These are phyloP conservation scores for Penicillium daleae DNA, from an alignment of 495 filamentous ascomycete genomes.

Conservation along the genomic window DNA sequence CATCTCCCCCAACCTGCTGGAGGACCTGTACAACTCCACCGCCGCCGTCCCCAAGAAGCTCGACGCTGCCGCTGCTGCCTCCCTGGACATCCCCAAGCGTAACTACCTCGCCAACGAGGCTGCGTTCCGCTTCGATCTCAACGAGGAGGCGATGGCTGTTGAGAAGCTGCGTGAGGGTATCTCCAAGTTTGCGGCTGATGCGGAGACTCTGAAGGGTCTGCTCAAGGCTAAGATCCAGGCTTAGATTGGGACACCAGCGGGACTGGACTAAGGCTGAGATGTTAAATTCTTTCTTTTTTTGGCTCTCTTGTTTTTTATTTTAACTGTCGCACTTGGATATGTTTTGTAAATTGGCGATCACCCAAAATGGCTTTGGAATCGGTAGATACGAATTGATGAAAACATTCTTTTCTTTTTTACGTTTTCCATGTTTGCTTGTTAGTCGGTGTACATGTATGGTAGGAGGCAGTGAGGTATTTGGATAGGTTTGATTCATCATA, in stretches of 20 bases:
- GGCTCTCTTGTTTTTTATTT: slow-evolving; percentile 25
- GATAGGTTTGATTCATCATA: no score
- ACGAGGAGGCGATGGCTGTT: slow-evolving; percentile 98
- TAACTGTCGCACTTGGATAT: slow-evolving; percentile 3
- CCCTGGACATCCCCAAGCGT: slow-evolving; percentile 82
- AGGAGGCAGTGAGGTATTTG: no score
- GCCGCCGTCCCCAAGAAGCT: slow-evolving; percentile 91
- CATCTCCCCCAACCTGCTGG: slow-evolving; percentile 93
- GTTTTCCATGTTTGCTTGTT: slow-evolving; percentile 4
- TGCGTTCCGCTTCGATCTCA: slow-evolving; percentile 97
- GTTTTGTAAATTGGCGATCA: slow-evolving; percentile 38
- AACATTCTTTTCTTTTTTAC: slow-evolving; percentile 5
- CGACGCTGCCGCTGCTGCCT: slow-evolving; percentile 62
- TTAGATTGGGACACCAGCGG: slow-evolving; percentile 29
- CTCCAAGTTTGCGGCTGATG: slow-evolving; percentile 97
- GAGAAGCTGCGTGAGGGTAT: slow-evolving; percentile 99
- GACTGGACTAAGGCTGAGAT: background rate
- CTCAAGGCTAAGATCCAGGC: slow-evolving; percentile 81
- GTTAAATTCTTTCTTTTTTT: slow-evolving; percentile 17
- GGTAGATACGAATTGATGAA: slow-evolving; percentile 50
- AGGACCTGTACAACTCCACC: slow-evolving; percentile 84
- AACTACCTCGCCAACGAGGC: slow-evolving; percentile 89
- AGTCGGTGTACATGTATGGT: background rate
- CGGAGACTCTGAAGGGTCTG: slow-evolving; percentile 88
- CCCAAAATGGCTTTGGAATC: slow-evolving; percentile 32